These are phyloP conservation scores for Vigna unguiculata DNA, from an alignment of 306 rosid genomes.

Conservation along the genomic window DNA sequence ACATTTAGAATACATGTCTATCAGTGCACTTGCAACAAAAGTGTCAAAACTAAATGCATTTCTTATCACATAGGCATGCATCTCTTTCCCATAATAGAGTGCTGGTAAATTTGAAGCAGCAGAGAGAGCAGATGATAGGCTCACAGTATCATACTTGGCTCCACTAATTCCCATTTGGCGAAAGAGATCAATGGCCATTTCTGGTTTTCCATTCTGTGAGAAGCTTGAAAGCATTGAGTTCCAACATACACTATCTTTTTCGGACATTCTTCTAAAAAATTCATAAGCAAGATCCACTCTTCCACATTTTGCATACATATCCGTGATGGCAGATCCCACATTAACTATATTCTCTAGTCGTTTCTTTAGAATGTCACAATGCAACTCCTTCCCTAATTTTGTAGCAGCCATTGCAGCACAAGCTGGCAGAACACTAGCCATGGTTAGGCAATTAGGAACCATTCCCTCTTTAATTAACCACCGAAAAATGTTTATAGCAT, in stretches of 20 bases:
- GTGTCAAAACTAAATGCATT: conserved; percentile 58
- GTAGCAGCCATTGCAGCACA: conserved; percentile 71
- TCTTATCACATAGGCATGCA: conserved; percentile 69
- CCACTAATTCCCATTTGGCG: conserved; percentile 71
- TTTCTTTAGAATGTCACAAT: conserved; percentile 62
- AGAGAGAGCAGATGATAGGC: conserved; percentile 73
- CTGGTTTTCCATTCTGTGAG: conserved; percentile 76
- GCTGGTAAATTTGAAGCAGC: conserved; percentile 75
- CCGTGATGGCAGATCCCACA: conserved; percentile 74
- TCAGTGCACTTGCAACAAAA: conserved; percentile 67
- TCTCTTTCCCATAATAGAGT: conserved; percentile 71
- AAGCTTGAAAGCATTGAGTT: conserved; percentile 78
- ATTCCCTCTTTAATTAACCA: conserved; percentile 66
- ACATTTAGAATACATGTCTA: conserved; percentile 89
- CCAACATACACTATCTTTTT: conserved; percentile 83
- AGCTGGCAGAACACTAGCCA: conserved; percentile 81
- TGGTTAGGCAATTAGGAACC: conserved; percentile 66
- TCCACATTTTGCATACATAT: conserved; percentile 89
- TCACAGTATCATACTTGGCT: conserved; percentile 63
- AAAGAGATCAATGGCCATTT: conserved; percentile 68
- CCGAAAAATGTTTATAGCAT: conserved; percentile 69
- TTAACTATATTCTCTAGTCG: conserved; percentile 53
- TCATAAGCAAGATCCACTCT: conserved; percentile 72
- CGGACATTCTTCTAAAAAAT: conserved; percentile 58
- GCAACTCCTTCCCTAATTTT: conserved; percentile 79